Evolutionary conservation across 2,329 filamentous ascomycete genomes (phyloP).

Genomic region (Cladosporium sp.): DNA sequence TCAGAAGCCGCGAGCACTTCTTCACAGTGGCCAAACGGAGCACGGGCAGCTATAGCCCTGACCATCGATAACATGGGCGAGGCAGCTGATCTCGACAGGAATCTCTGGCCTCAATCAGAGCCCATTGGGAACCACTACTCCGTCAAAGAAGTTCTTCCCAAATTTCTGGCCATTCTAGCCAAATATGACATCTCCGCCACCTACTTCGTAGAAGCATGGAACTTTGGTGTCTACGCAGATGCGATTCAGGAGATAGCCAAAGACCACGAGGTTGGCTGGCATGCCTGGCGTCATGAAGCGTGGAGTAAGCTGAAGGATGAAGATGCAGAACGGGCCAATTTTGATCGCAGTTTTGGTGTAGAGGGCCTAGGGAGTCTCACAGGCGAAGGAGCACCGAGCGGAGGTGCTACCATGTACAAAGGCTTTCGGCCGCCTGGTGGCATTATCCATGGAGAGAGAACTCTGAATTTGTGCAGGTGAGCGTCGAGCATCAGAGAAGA

Average conservation of each 20-base stretch:
- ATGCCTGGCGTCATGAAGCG: constrained; percentile 33
- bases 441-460: constrained; percentile 28
- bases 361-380: constrained; percentile 21
- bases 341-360: constrained; percentile 26
- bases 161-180: constrained; percentile 24
- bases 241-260: constrained; percentile 21
- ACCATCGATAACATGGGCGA: constrained; percentile 35
- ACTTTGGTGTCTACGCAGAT: constrained; percentile 24
- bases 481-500: no score
- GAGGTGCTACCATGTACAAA: constrained; percentile 19
- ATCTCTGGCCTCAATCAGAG: constrained; percentile 24
- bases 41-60: constrained; percentile 25
- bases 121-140: constrained; percentile 29
- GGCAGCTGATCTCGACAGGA: constrained; percentile 31
- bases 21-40: constrained; percentile 26
- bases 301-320: constrained; percentile 27
- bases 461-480: constrained; percentile 23
- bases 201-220: constrained; percentile 33
- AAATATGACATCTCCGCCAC: constrained; percentile 27
- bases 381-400: constrained; percentile 11
- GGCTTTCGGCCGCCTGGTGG: constrained; percentile 33
- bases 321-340: constrained; percentile 23
- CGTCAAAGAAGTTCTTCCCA: constrained; percentile 26
- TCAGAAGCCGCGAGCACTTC: no score
- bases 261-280: constrained; percentile 31